These are phyloP conservation scores for Piper longum DNA, from an alignment of 164 flowering plant species.

Conservation along the genomic window DNA sequence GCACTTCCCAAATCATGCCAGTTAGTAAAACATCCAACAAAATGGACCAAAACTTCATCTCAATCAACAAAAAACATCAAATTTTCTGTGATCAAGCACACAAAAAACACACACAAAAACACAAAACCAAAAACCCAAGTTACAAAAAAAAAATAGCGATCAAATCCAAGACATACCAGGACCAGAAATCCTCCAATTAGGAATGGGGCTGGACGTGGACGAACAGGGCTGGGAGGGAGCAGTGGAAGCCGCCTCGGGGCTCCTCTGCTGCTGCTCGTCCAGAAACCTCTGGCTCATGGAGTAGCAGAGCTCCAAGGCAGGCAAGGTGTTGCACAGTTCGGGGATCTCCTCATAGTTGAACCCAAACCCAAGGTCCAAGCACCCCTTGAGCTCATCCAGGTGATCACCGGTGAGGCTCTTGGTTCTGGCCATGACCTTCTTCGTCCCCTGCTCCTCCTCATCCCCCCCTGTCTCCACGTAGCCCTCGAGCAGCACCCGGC, in stretches of 20 bases:
- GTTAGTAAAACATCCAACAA: neutral
- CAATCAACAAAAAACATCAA: neutral
- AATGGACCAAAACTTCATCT: neutral
- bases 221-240: constrained; percentile 6
- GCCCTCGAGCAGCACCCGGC: constrained; percentile 58
- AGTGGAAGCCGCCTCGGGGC: constrained; percentile 18
- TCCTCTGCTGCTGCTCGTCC: constrained; percentile 38
- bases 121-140: neutral
- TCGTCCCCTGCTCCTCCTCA: constrained; percentile 1
- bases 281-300: constrained; percentile 72
- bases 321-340: constrained; percentile 73
- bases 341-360: constrained; percentile 85
- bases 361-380: constrained; percentile 81
- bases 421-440: constrained; percentile 24
- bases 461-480: constrained; percentile 39
- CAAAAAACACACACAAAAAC: neutral
- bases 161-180: constrained; percentile 42
- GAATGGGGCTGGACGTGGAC: constrained; percentile 32
- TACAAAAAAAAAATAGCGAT: neutral
- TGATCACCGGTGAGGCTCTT: constrained; percentile 72
- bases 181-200: constrained; percentile 83
- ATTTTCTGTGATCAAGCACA: neutral
- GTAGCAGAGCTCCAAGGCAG: constrained; percentile 85
- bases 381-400: constrained; percentile 74
- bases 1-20: neutral